Evolutionary conservation across 1,139 yeast genomes (phyloP).

Genomic region (Tardiomyces depauwii): DNA sequence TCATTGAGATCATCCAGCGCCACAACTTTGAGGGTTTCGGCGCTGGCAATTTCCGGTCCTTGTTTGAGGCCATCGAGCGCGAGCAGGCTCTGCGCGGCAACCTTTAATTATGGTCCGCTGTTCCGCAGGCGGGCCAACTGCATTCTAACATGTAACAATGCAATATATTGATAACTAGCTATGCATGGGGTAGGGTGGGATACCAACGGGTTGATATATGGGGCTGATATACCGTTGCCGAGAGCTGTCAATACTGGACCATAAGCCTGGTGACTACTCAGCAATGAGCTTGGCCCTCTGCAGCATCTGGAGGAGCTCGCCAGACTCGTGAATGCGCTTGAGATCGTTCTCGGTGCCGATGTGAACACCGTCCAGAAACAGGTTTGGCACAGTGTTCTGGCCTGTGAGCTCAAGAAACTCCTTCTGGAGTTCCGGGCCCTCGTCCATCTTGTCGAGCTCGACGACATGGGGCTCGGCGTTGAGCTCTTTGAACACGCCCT

Average conservation of each 20-base stretch:
- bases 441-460: conserved; percentile 52
- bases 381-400: conserved; percentile 61
- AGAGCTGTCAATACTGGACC: too few relatives aligned
- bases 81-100: conserved; percentile 30
- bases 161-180: too few relatives aligned
- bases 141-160: too few relatives aligned
- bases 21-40: conserved; percentile 78
- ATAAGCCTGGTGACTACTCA: too few relatives aligned
- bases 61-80: conserved; percentile 70
- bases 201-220: too few relatives aligned
- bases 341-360: conserved; percentile 20
- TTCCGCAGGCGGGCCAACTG: too few relatives aligned
- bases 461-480: conserved; percentile 43
- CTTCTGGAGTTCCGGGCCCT: conserved; percentile 44
- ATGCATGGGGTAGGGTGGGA: too few relatives aligned
- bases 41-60: conserved; percentile 72
- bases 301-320: conserved; percentile 13
- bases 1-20: conserved; percentile 71
- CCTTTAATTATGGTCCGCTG: conserved; percentile 15
- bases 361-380: conserved; percentile 50
- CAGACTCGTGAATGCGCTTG: conserved; percentile 13
- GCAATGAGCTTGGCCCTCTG: conserved; percentile 9
- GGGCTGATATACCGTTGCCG: too few relatives aligned
- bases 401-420: conserved; percentile 53
- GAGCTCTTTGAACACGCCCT: conserved; percentile 40